Conservation (phyloP, 768 basidiomycete species). For the Pleurotus cornucopiae region DNA sequence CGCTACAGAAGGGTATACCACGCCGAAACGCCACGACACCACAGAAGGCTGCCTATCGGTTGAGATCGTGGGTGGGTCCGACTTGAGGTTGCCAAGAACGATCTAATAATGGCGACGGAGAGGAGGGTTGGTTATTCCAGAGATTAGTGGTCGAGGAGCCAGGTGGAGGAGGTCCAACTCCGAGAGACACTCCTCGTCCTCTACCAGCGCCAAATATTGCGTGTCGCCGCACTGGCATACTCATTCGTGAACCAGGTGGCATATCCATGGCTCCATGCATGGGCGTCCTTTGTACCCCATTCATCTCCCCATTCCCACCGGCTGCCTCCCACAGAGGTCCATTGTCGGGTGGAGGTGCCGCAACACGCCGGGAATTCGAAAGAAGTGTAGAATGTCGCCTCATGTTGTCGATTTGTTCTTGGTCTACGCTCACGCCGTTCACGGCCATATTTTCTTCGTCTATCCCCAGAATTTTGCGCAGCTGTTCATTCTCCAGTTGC, state of each 20-base stretch:
- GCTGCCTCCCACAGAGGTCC: slow-evolving; percentile 9
- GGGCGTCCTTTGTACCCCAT: slow-evolving; percentile 23
- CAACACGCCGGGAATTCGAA: slow-evolving; percentile 26
- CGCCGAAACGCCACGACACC: slow-evolving; percentile 5
- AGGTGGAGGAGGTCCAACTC: slow-evolving; percentile 25
- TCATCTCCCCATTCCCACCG: slow-evolving; percentile 20
- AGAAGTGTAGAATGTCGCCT: slow-evolving; percentile 29
- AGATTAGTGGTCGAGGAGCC: slow-evolving; percentile 25
- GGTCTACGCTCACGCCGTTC: slow-evolving; percentile 49
- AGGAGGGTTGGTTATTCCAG: slow-evolving; percentile 36
- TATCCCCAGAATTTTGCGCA: slow-evolving; percentile 75
- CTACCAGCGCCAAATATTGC: slow-evolving; percentile 50
- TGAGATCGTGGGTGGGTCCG: slow-evolving; percentile 34
- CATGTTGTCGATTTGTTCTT: slow-evolving; percentile 39
- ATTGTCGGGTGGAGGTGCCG: slow-evolving; percentile 18
- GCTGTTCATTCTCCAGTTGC: slow-evolving; percentile 75
- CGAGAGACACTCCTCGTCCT: slow-evolving; percentile 25
- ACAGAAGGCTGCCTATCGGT: slow-evolving; percentile 23
- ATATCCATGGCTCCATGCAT: slow-evolving; percentile 48
- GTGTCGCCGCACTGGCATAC: slow-evolving; percentile 47
- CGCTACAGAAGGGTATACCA: slow-evolving; percentile 10
- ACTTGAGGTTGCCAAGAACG: slow-evolving; percentile 39
- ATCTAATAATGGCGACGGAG: slow-evolving; percentile 38
- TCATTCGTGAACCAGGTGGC: slow-evolving; percentile 48
- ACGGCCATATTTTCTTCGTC: slow-evolving; percentile 50